phyloP scores from a whole-genome alignment of 495 filamentous ascomycete genomes.

The Lentithecium fluviatile region DNA sequence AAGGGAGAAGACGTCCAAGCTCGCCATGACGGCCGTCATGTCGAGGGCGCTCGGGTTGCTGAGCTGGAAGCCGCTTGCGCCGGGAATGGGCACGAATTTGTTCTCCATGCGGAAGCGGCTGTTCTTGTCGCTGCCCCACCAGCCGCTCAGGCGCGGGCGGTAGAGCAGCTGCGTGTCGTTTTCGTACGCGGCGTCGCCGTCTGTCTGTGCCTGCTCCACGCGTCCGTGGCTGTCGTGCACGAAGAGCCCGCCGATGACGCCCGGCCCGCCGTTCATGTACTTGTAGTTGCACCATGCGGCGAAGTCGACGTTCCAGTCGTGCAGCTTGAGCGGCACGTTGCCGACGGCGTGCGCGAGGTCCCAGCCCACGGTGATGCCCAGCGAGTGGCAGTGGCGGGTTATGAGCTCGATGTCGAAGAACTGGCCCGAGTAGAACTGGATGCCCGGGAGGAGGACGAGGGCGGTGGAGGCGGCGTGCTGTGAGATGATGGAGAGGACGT shows the following conservation, averaged over 20 bases:
- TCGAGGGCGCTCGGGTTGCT: constrained; percentile 47
- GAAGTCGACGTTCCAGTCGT: constrained; percentile 95
- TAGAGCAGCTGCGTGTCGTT: constrained; percentile 7
- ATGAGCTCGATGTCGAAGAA: constrained; percentile 83
- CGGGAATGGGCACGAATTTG: constrained; percentile 70
- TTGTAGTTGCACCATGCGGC: constrained; percentile 98
- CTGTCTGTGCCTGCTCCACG: constrained; percentile 43
- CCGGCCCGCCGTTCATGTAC: constrained; percentile 90
- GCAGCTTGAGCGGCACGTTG: constrained; percentile 78
- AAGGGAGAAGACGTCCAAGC: constrained; percentile 72
- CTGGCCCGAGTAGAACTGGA: constrained; percentile 96
- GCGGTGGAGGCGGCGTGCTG: constrained; percentile 74
- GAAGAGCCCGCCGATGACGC: constrained; percentile 81
- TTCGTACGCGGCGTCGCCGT: background rate
- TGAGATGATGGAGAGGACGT: constrained; percentile 68
- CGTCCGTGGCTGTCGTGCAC: constrained; percentile 74
- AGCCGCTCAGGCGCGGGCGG: constrained; percentile 55
- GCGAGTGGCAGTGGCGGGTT: constrained; percentile 72
- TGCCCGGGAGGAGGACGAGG: constrained; percentile 79
- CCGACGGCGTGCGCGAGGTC: constrained; percentile 94
- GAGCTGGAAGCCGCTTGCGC: constrained; percentile 42
- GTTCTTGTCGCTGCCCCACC: constrained; percentile 82
- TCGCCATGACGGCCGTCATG: constrained; percentile 68
- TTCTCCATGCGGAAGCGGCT: constrained; percentile 79
- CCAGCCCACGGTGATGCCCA: constrained; percentile 82